Evolutionary conservation across 805 yeast genomes (phyloP).

Genomic region (Groenewaldozyma salmanticensis): DNA sequence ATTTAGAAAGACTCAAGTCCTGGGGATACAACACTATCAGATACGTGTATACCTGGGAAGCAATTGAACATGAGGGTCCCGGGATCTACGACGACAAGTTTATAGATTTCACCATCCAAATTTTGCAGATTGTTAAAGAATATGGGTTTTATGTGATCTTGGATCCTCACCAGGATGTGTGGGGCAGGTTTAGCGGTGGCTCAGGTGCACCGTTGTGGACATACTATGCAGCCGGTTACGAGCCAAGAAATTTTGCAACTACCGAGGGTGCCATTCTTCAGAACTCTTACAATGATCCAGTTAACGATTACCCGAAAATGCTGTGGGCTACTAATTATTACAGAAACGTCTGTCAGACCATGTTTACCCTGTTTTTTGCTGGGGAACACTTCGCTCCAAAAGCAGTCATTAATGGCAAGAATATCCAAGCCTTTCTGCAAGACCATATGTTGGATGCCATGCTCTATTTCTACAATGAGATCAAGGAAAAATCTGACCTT

Average conservation of each 20-base stretch:
- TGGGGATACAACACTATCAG: constrained; percentile 78
- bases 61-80: constrained; percentile 81
- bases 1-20: constrained; percentile 57
- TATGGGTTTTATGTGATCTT: constrained; percentile 69
- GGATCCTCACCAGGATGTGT: constrained; percentile 90
- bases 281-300: constrained; percentile 43
- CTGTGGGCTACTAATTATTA: constrained; percentile 83
- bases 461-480: constrained; percentile 35
- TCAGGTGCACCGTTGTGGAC: constrained; percentile 96
- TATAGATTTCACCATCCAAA: constrained; percentile 56
- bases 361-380: constrained; percentile 80
- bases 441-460: constrained; percentile 48
- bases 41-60: constrained; percentile 84
- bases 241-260: constrained; percentile 53
- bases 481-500: constrained; percentile 35
- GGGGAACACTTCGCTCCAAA: constrained; percentile 72
- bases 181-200: constrained; percentile 89
- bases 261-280: constrained; percentile 81
- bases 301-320: constrained; percentile 67
- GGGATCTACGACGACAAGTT: constrained; percentile 69
- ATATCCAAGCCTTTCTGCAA: constrained; percentile 72
- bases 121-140: constrained; percentile 46
- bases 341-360: constrained; percentile 63
- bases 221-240: constrained; percentile 76
- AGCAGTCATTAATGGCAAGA: constrained; percentile 55